Base-by-base conservation (phyloP, 108 stramenopile genomes). In the Pelagomonas calceolata region DNA sequence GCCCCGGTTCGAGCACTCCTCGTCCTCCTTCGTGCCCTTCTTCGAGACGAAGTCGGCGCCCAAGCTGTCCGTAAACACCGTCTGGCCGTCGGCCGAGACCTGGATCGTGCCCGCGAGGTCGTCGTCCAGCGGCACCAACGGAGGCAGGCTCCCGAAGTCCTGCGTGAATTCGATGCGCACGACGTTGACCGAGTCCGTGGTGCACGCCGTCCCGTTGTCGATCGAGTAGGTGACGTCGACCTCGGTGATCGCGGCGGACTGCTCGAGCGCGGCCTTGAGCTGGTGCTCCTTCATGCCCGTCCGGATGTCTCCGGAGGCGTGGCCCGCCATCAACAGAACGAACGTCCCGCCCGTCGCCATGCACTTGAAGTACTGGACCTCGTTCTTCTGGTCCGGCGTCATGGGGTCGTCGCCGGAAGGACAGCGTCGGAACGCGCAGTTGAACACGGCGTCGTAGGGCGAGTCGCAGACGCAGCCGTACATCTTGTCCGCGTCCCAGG, bases 11-110 rank as follows among this genome's bases (percentile, higher is more conserved):
- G 78, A 68, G 69, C 82, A 83, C 26, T 69, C 65, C 30, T 70
- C 81, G 72, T 79, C 67, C 46, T 83, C 82, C 63, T 83, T 83
- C 0, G 81, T 83, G 7, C 82, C 82, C 44, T 79, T 83, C 45
- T 79, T 64, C 26, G 76, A 74, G 30, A 31, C 30, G 65, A 43
- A 76, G 7, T 44, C 70, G 18, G n/a, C 14, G 37, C 10, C 51
- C 66, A 30, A 66, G 33, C 4, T 5, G 4, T 43, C 72, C 21
- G 14, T 5, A 36, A 67, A 64, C 0, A 14, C 12, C 10, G 43
- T 60, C 30, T 12, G 32, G 16, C n/a, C 37, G 5, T 35, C 43
- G 26, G 26, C 69, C 10, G 39, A 36, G 0, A 65, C 34, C 1
- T 35, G 35, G 9, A 69, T 44, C 3, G 69, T 64, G 4, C 69